Base-by-base conservation (phyloP, 2,329 filamentous ascomycete genomes). In the Helotiales sp. region DNA sequence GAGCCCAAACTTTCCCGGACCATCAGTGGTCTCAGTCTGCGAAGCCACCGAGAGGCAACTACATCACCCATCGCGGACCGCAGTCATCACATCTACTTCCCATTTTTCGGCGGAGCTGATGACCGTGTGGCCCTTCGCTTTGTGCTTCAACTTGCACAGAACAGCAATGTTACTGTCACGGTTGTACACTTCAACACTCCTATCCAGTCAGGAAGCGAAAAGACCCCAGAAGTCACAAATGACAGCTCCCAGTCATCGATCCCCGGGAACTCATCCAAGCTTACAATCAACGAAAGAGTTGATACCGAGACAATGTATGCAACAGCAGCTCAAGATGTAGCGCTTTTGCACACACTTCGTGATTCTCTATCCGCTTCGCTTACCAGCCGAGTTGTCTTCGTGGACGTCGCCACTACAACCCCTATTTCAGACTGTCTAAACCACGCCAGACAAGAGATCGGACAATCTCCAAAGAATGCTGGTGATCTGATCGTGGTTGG, bases 41-140 rank as follows among this genome's bases (percentile, higher is more conserved):
- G 85, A 68, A 88, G 86, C 71, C 60, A 61, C 34, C 80, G 82
- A n/a, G 87, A 91, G 62, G 80, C 86, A 11, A 80, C 85, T 0
- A 80, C 85, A 22, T 81, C 85, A 0, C 87, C 90, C 0, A 84
- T 89, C 5, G 82, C 84, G 6, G 87, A 92, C 74, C 89, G 89
- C 68, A 89, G 87, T 40, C 93, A 97, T 76, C 93, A 95, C 76
- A 85, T 98, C 71, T 94, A 97, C 77, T 83, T 97, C 63, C 91
- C 94, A 0, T 98, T 93, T 79, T 89, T 97, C 67, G 94, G 95
- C 20, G 92, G 92, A 8, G 81, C 84, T 1, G 96, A 99, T 75
- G 95, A 97, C 75, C 86, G 88, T 7, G 87, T 90, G 4, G 94
- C 93, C 0, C 84, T 98, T 0, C 85, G 89, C 1, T 87, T 98